phyloP scores from a whole-genome alignment of 2,329 filamentous ascomycete species.

The Mycosphaerella arachidis region DNA sequence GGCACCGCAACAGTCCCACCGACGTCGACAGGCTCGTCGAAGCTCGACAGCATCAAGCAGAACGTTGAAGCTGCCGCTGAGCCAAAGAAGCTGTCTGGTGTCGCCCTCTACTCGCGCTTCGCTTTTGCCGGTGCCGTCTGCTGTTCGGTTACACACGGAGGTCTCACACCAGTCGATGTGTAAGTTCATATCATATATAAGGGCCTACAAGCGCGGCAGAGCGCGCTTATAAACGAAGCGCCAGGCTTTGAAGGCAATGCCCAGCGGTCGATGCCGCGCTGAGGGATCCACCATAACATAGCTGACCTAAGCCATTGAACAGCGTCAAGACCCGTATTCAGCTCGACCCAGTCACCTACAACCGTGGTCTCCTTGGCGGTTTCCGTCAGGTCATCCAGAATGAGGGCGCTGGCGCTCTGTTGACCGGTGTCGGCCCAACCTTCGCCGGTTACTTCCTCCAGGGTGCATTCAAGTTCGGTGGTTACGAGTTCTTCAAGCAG shows the following conservation, averaged over 20 bases:
- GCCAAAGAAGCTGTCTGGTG: conserved; percentile 55
- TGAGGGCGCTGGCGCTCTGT: conserved; percentile 80
- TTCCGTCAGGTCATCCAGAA: conserved; percentile 80
- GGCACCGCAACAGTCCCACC: conserved; percentile 39
- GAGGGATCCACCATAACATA: neutral
- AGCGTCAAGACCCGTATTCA: conserved; percentile 96
- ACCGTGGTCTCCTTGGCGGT: conserved; percentile 78
- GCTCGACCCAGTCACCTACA: conserved; percentile 85
- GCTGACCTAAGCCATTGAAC: conserved; percentile 23
- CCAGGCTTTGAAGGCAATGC: neutral
- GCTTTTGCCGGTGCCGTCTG: conserved; percentile 96
- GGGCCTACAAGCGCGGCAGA: neutral
- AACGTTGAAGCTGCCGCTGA: conserved; percentile 40
- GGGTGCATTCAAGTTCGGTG: conserved; percentile 89
- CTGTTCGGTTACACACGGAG: conserved; percentile 97
- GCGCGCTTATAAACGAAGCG: neutral
- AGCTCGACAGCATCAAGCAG: conserved; percentile 51
- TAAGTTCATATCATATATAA: conserved; percentile 54
- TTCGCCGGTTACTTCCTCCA: conserved; percentile 90
- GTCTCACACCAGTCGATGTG: conserved; percentile 98
- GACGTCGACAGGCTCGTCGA: conserved; percentile 47
- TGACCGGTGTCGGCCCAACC: conserved; percentile 81
- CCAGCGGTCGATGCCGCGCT: neutral
- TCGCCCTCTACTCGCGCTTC: conserved; percentile 88
- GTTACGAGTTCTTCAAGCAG: conserved; percentile 96